These are phyloP conservation scores for Neoboletus subvelutipes DNA, from an alignment of 768 basidiomycete genomes.

Conservation along the genomic window DNA sequence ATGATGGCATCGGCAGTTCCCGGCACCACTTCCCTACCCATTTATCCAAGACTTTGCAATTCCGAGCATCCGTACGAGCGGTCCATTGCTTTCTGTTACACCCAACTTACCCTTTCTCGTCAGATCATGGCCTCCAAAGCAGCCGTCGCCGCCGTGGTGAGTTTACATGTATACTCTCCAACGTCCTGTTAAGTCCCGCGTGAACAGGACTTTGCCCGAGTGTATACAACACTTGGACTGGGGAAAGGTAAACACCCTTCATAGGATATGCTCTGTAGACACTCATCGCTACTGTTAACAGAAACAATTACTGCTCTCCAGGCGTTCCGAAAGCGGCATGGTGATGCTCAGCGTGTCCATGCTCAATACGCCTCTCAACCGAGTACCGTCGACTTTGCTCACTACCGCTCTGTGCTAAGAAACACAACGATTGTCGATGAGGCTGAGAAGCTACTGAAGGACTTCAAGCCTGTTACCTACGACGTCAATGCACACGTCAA, in stretches of 20 bases:
- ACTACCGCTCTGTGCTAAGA: conserved; percentile 91
- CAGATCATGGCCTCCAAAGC: conserved; percentile 67
- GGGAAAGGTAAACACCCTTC: conserved; percentile 64
- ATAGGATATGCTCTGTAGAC: not conserved
- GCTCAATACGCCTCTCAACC: conserved; percentile 64
- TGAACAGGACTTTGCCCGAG: conserved; percentile 75
- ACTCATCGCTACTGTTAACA: conserved; percentile 31
- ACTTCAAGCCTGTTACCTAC: conserved; percentile 94
- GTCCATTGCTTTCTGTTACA: conserved; percentile 3
- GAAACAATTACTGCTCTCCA: conserved; percentile 90
- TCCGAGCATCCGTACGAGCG: conserved; percentile 18
- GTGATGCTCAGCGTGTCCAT: conserved; percentile 78
- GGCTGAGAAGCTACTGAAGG: conserved; percentile 83
- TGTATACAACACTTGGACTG: conserved; percentile 79
- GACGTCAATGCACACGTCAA: conserved; percentile 88
- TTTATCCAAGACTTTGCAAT: conserved; percentile 14
- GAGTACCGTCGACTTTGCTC: conserved; percentile 83
- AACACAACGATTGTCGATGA: conserved; percentile 91
- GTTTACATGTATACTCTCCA: conserved; percentile 18
- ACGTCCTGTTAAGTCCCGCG: conserved; percentile 5
- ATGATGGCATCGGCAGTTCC: conserved; percentile 26
- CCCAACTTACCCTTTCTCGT: not conserved
- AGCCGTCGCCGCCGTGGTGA: conserved; percentile 64
- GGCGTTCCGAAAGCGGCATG: conserved; percentile 95
- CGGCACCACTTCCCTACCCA: conserved; percentile 19